phyloP scores from a whole-genome alignment of 495 filamentous ascomycete genomes.

The Penicillium turbatum region DNA sequence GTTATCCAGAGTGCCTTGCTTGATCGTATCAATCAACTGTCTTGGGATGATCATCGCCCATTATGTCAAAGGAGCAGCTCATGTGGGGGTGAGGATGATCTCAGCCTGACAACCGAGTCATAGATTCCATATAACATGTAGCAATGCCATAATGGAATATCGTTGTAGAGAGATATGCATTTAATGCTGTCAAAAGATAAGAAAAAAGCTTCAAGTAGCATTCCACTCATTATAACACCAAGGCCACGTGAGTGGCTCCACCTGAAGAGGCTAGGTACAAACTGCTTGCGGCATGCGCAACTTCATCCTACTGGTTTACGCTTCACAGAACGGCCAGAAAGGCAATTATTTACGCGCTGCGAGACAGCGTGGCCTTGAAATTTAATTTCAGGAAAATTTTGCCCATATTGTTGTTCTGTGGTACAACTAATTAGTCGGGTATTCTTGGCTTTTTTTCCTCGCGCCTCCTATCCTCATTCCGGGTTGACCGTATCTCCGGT shows the following conservation, averaged over 20 bases:
- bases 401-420: not conserved
- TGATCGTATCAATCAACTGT: not conserved
- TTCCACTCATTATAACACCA: not conserved
- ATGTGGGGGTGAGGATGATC: conserved; percentile 2
- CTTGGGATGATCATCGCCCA: conserved; percentile 4
- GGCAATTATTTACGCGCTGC: not conserved
- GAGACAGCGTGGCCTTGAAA: not conserved
- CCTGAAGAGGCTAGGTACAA: conserved; percentile 3
- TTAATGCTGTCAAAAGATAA: not conserved
- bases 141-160: not conserved
- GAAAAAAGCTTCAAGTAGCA: not conserved
- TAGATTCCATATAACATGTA: not conserved
- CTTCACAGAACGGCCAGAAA: not conserved
- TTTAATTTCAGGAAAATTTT: not conserved
- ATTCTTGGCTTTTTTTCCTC: not conserved
- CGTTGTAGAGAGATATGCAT: not conserved
- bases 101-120: not conserved
- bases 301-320: not conserved
- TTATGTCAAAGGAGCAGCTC: not conserved
- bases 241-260: conserved; percentile 11
- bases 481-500: not conserved
- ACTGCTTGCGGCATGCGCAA: conserved; percentile 16
- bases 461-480: conserved; percentile 3
- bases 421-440: not conserved
- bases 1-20: not conserved